Evolutionary conservation across 495 filamentous ascomycete species (phyloP), one percentile per base, ranked within the genome.

Genomic region (Penicillium bovifimosum): DNA sequence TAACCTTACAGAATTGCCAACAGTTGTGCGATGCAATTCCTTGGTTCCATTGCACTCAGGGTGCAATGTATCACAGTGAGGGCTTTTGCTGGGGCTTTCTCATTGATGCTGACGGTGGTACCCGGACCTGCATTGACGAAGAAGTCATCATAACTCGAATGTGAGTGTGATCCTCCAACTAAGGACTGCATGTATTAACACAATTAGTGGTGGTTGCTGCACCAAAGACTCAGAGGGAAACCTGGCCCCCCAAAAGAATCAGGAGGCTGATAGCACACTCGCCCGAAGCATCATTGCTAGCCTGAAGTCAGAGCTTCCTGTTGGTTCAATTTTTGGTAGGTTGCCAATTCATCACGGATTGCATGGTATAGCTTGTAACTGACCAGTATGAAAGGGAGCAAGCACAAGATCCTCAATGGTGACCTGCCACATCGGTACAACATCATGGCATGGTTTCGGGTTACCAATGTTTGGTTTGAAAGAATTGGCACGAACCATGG

Each of bases 401-500:
- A 67, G 5, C 82, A 87, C 53, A 65, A 58, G 0, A 59, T 76
- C 2, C 74, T 80, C n/a, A 73, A 75, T 0, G 73, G 76, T 7
- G 67, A 73, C 16, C 65, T 87, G 4, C 81, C 82, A 0, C 76
- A 88, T 60, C 72, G 76, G 0, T 95, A 86, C 56, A 82, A 80
- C 43, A 82, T 93, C 1, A 76, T 92, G 40, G 87, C 68, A n/a
- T 85, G 74, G 60, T 95, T 91, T 61, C 80, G 83, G 27, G 68
- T 89, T 14, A 87, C 85, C 0, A 69, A 86, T 31, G 68, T 90
- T 1, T 96, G 90, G 90, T 70, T 61, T 13, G 89, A 96, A 58
- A 78, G 72, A 41, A 58, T 65, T 4, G 61, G 71, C 1, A 50
- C 65, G 0, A 70, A 76, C 14, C 74, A 62, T 0, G 63, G 76